Evolutionary conservation across 331 rosid species (phyloP).

Genomic region (Quercus phellos): DNA sequence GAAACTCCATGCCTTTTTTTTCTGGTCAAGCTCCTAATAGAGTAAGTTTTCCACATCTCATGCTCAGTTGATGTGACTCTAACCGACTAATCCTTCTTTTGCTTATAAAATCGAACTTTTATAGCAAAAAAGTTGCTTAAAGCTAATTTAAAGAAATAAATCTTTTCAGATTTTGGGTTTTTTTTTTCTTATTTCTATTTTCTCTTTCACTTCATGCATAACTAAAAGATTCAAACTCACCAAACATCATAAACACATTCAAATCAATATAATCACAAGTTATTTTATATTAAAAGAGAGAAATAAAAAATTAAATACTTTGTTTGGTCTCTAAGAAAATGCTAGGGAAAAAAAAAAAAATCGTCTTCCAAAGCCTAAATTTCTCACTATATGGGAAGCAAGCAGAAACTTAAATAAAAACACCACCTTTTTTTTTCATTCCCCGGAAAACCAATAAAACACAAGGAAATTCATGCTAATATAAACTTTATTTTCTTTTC

Average conservation of each 20-base stretch:
- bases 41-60: not conserved
- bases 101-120: not conserved
- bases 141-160: not conserved
- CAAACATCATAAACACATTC: not conserved
- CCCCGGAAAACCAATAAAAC: not conserved
- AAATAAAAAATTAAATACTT: not conserved
- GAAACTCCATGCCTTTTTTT: not conserved
- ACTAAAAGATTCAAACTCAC: not conserved
- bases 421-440: not conserved
- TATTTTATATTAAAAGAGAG: not conserved
- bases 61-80: not conserved
- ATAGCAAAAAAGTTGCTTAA: not conserved
- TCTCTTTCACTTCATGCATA: not conserved
- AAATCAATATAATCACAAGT: not conserved
- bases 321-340: constrained; percentile 13
- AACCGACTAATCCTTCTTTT: not conserved
- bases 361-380: not conserved
- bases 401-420: not conserved
- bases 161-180: not conserved
- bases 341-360: not conserved
- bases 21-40: not conserved
- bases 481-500: not conserved
- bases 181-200: not conserved
- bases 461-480: not conserved
- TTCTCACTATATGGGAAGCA: not conserved